Evolutionary conservation across 78 protist species (phyloP), one percentile per base, ranked within the genome.

Genomic region (Mastigamoeba balamuthi): DNA sequence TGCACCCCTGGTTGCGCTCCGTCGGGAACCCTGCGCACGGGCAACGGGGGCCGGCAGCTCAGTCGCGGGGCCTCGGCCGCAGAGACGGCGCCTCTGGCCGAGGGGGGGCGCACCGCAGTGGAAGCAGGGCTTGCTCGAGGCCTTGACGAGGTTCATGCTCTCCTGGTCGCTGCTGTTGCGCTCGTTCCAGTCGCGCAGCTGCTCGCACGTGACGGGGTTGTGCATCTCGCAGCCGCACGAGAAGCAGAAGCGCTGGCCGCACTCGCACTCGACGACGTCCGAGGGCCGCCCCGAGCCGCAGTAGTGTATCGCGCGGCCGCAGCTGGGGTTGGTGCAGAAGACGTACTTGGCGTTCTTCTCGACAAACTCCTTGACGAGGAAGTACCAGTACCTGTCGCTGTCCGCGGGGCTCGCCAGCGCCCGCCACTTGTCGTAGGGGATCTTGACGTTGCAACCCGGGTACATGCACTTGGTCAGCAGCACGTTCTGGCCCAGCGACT

Each of bases 171-270:
- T 78, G 4, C 25, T 65, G 44, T 84, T 84, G 69, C 74, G 72
- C 1, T 75, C 75, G 52, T 77, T 76, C 88, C 88, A 84, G 25
- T 66, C 80, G 10, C 36, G 41, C 0, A 84, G 23, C 42, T 84
- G 83, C 2, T 72, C n/a, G 74, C 88, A 84, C 28, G 41, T 41
- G 1, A 84, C 88, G n/a, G 88, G 88, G 27, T 84, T 77, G 66
- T 84, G 88, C 63, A 71, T 77, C 28, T 84, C 88, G 65, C 69
- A 36, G 6, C 82, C 84, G 69, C 88, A 84, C n/a, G n/a, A n/a
- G n/a, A n/a, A n/a, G n/a, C 73, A 84, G 38, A 84, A 84, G 40
- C 82, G 39, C 10, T 58, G 69, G 1, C 88, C 88, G 53, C 88
- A 84, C 35, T 74, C 66, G 44, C 88, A 84, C 40, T 77, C 83